Base-by-base conservation (phyloP, 1,139 yeast genomes). In the Pichia sp. region DNA sequence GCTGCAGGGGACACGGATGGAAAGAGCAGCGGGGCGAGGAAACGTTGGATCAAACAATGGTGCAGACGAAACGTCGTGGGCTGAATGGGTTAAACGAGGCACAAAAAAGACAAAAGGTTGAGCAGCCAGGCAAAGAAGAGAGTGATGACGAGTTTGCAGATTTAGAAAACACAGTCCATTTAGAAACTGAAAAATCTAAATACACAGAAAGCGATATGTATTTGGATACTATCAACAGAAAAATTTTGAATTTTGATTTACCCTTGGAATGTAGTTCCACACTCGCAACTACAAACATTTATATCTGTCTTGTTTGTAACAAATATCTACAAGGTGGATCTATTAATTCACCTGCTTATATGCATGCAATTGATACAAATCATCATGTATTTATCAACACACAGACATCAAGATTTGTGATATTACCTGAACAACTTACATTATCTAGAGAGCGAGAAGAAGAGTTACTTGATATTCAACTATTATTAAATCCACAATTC, bases 261-360 rank as follows among this genome's bases (percentile, higher is more conserved):
- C 87, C 80, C 34, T 77, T 76, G 53, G 60, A 76, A 2, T 85
- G 95, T 58, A 70, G 76, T 43, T 74, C 80, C 0, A 72, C 87
- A 0, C 63, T 84, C 15, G 68, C 85, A 0, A 70, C 69, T 33
- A 63, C 70, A 26, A 80, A 82, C 52, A 73, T 84, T 1, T 81
- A 83, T 55, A 78, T 86, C 31, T 85, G 95, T 54, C 61, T 85
- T 27, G 72, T 70, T 0, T 85, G 95, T 15, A 93, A 93, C 31
- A 78, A 74, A 53, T 85, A 76, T 61, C 72, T 76, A 42, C 83
- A 78, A 52, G 95, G 95, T 0, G 66, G 88, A 21, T 73, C 78
- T 1, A 62, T 61, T 42, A 59, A 72, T 13, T 75, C 91, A 0
- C 80, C 80, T 18, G 89, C 91, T 0, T 82, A 78, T 53, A 58